phyloP scores from a whole-genome alignment of 2,329 filamentous ascomycete genomes.

The Fusarium sp. region DNA sequence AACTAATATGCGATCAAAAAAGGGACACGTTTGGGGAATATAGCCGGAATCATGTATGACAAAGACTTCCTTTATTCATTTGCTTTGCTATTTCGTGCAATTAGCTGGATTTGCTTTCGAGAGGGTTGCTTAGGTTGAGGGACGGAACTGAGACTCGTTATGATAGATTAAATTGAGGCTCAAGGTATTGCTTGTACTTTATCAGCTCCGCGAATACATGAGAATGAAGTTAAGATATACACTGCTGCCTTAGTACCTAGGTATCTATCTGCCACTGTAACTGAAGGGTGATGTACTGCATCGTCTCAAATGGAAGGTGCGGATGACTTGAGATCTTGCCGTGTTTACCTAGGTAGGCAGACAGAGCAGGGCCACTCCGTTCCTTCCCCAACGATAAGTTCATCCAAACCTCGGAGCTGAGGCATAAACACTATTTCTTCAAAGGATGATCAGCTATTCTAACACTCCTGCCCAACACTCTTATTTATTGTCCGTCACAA shows the following conservation, averaged over 20 bases:
- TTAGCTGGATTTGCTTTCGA: conserved; percentile 40
- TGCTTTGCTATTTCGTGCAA: conserved; percentile 40
- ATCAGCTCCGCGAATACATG: conserved; percentile 1
- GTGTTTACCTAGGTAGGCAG: neutral
- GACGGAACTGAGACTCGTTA: conserved; percentile 42
- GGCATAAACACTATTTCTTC: neutral
- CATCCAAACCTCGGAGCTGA: neutral
- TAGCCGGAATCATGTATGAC: conserved; percentile 53
- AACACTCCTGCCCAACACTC: neutral
- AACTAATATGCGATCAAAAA: conserved; percentile 56
- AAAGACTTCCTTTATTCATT: conserved; percentile 50
- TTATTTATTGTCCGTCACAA: neutral
- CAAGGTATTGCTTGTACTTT: conserved; percentile 26
- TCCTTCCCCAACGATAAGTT: neutral
- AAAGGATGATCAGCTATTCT: neutral
- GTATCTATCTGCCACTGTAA: neutral
- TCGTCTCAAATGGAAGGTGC: neutral
- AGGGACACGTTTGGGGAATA: conserved; percentile 51
- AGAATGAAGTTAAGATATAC: neutral
- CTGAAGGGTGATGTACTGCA: neutral
- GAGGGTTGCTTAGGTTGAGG: conserved; percentile 35
- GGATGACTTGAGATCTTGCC: conserved; percentile 1
- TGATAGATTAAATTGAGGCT: conserved; percentile 41
- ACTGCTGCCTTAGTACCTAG: too few species aligned
- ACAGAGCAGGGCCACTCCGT: neutral